Conservation (phyloP, 2,329 filamentous ascomycete genomes). For the Aspergillus arachidicola region DNA sequence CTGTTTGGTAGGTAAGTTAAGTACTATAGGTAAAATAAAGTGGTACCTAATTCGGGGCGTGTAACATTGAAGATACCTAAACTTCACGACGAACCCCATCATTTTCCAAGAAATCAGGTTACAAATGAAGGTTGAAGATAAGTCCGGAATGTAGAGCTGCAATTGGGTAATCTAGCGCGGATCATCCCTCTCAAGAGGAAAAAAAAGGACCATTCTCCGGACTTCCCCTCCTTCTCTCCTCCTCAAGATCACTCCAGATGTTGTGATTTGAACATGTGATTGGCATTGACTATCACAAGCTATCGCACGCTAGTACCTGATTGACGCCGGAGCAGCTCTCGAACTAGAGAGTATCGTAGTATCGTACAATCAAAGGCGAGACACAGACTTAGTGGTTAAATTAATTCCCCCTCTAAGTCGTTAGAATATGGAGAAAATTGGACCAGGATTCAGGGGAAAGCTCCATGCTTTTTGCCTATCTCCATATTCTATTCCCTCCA, state of each 20-base stretch:
- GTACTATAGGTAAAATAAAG: not conserved
- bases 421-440: conserved; percentile 5
- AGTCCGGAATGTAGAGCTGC: not conserved
- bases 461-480: conserved; percentile 4
- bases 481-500: conserved; percentile 10
- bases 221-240: no score
- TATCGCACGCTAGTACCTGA: conserved; percentile 6
- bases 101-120: not conserved
- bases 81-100: not conserved
- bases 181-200: not conserved
- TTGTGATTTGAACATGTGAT: conserved; percentile 2
- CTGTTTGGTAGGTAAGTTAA: not conserved
- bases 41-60: not conserved
- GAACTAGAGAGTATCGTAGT: not conserved
- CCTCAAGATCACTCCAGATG: not conserved
- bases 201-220: not conserved
- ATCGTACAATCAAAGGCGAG: not conserved
- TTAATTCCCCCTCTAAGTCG: not conserved
- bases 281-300: conserved; percentile 4
- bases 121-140: not conserved
- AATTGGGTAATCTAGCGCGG: not conserved
- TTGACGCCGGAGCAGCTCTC: not conserved
- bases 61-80: not conserved
- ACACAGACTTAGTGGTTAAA: not conserved
- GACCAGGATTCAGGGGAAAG: not conserved